Evolutionary conservation across 140 eudicot genomes (phyloP).

Genomic region (Ambrosia hybrid): DNA sequence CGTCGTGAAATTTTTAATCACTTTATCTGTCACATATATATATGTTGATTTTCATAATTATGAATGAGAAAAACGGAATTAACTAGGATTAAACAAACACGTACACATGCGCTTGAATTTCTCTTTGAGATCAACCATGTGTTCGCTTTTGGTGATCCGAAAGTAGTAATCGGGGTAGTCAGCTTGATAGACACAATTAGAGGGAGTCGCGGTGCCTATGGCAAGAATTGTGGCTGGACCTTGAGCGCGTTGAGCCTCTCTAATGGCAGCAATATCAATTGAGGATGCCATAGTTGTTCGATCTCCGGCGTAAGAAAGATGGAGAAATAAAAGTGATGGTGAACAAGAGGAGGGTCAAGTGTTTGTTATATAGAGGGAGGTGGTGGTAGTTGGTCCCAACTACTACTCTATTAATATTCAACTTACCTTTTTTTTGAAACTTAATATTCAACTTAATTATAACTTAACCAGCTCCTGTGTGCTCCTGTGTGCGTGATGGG

Average conservation of each 20-base stretch:
- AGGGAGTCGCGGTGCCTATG: constrained; percentile 48
- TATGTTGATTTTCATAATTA: no score
- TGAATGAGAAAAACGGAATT: neutral
- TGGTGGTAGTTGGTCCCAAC: neutral
- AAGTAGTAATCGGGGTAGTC: constrained; percentile 50
- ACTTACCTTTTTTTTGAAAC: no score
- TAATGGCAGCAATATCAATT: constrained; percentile 20
- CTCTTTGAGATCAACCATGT: constrained; percentile 44
- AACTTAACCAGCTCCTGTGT: no score
- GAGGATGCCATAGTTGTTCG: constrained; percentile 33
- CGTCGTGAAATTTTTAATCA: no score
- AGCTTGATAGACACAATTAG: constrained; percentile 44
- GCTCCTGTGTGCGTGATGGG: no score
- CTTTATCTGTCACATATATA: no score
- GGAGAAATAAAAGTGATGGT: constrained; percentile 5
- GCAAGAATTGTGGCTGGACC: constrained; percentile 47
- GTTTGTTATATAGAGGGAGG: constrained; percentile 22
- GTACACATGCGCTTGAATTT: constrained; percentile 55
- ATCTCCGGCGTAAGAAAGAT: neutral
- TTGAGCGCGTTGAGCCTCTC: constrained; percentile 41
- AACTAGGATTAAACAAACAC: neutral
- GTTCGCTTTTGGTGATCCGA: constrained; percentile 46
- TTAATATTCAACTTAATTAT: no score
- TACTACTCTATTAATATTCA: neutral
- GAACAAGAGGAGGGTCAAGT: constrained; percentile 10